Evolutionary conservation across 768 basidiomycete genomes (phyloP).

Genomic region (Boletus coccyginus): DNA sequence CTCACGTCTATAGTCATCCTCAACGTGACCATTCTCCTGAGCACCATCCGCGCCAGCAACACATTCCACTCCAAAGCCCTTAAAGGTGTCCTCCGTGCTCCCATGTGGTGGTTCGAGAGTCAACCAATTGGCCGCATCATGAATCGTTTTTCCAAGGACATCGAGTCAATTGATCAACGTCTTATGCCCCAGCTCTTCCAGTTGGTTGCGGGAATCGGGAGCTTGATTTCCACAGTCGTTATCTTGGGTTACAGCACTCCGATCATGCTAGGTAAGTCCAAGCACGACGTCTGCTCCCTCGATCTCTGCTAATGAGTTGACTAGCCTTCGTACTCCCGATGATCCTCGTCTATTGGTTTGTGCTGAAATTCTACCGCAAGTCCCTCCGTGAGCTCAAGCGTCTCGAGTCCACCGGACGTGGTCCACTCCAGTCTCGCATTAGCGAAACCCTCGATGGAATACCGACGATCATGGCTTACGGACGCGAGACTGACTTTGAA

Average conservation of each 20-base stretch:
- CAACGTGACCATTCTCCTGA: conserved; percentile 24
- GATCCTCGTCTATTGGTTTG: conserved; percentile 37
- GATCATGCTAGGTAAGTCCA: conserved; percentile 36
- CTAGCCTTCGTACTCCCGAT: conserved; percentile 24
- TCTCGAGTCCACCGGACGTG: conserved; percentile 43
- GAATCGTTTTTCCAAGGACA: conserved; percentile 46
- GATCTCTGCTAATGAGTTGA: conserved; percentile 17
- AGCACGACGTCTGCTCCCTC: conserved; percentile 9
- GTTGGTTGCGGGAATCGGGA: conserved; percentile 22
- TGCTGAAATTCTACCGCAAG: conserved; percentile 45
- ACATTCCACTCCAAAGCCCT: conserved; percentile 24
- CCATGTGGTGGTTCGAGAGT: conserved; percentile 31
- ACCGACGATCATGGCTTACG: conserved; percentile 47
- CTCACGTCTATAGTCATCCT: conserved; percentile 21
- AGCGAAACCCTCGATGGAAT: conserved; percentile 49
- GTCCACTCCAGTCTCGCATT: conserved; percentile 50
- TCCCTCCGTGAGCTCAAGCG: conserved; percentile 47
- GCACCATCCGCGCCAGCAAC: conserved; percentile 27
- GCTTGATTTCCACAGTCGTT: conserved; percentile 20
- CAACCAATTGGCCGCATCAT: conserved; percentile 44
- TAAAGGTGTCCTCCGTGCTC: conserved; percentile 23
- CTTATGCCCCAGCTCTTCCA: conserved; percentile 33
- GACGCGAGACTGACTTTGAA: conserved; percentile 29
- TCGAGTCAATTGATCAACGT: conserved; percentile 39
- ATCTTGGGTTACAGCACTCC: conserved; percentile 27